Conservation (phyloP, 805 yeast species). For the Grigorovia yakushimaensis region DNA sequence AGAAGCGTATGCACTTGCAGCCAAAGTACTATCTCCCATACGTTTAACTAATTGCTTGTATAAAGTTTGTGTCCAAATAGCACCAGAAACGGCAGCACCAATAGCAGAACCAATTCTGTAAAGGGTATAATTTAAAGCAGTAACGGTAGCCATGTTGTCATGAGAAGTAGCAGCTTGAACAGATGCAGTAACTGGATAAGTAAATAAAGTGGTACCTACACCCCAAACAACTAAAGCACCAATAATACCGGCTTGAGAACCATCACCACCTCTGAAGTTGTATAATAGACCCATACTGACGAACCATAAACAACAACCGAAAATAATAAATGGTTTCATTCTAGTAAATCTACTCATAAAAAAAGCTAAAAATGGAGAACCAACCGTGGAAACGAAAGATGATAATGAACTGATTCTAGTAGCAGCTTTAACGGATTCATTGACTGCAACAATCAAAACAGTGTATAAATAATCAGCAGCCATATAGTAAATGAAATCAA, state of each 20-base stretch:
- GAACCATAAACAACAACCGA: slow-evolving; percentile 52
- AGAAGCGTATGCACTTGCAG: slow-evolving; percentile 38
- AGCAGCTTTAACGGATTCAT: slow-evolving; percentile 50
- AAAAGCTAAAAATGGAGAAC: slow-evolving; percentile 50
- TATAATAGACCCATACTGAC: slow-evolving; percentile 51
- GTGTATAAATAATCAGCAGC: slow-evolving; percentile 63
- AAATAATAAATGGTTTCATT: slow-evolving; percentile 49
- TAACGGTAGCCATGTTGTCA: slow-evolving; percentile 55
- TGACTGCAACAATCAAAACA: slow-evolving; percentile 53
- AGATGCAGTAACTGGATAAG: slow-evolving; percentile 54
- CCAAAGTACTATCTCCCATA: slow-evolving; percentile 32
- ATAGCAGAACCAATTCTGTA: slow-evolving; percentile 57
- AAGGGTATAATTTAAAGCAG: slow-evolving; percentile 45
- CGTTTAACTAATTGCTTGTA: slow-evolving; percentile 34
- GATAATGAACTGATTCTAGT: slow-evolving; percentile 52
- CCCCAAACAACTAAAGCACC: slow-evolving; percentile 58
- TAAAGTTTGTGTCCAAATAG: slow-evolving; percentile 58
- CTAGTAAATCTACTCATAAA: slow-evolving; percentile 39
- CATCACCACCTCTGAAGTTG: slow-evolving; percentile 45
- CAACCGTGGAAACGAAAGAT: slow-evolving; percentile 54
- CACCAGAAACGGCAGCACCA: slow-evolving; percentile 58
- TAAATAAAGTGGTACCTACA: slow-evolving; percentile 66
- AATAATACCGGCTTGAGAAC: slow-evolving; percentile 46
- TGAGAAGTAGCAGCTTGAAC: slow-evolving; percentile 49
- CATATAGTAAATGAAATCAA: slow-evolving; percentile 57